Evolutionary conservation across 1,284 basidiomycete species (phyloP), one percentile per base, ranked within the genome.

Genomic region (Ganoderma sinense): DNA sequence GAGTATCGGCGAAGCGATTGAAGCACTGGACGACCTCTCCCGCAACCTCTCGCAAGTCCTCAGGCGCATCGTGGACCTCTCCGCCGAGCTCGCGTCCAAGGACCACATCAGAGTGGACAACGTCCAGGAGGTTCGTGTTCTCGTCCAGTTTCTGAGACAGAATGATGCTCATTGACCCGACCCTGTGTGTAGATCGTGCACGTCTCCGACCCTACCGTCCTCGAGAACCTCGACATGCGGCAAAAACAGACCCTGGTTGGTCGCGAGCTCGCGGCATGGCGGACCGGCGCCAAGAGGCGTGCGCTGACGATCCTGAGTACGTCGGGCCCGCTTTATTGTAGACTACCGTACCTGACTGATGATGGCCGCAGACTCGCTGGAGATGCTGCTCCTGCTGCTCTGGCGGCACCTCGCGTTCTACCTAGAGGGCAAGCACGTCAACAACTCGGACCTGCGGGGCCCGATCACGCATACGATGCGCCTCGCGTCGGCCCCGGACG

Each of bases 371-470:
- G 94, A 90, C 73, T 90, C 92, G 60, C 83, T 92, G 62, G 96
- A 98, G 81, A 93, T 97, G 84, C 81, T 95, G 8, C 84, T 98
- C 8, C 85, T 98, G 7, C 84, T 98, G 33, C 84, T 96, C 14
- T 97, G 95, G 92, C 87, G 96, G 41, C 97, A 98, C 78, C 78
- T 97, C 48, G 85, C 89, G 23, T 88, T 88, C 73, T 94, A 91
- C 75, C 78, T 84, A 18, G 83, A 85, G 74, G 83, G 78, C 66
- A 82, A 78, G 60, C 79, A 80, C 68, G 75, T 78, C 73, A 81
- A 81, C 75, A 80, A 77, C 63, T 77, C 75, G 36, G 83, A 77
- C 75, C 80, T 81, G 70, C 81, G 79, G 75, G 81, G 78, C 48
- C 82, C 84, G n/a, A 82, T 86, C 51, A 82, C 85, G 40, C 83